These are phyloP conservation scores for Camellia oleifera DNA, from an alignment of 179 eudicot genomes.

Conservation along the genomic window DNA sequence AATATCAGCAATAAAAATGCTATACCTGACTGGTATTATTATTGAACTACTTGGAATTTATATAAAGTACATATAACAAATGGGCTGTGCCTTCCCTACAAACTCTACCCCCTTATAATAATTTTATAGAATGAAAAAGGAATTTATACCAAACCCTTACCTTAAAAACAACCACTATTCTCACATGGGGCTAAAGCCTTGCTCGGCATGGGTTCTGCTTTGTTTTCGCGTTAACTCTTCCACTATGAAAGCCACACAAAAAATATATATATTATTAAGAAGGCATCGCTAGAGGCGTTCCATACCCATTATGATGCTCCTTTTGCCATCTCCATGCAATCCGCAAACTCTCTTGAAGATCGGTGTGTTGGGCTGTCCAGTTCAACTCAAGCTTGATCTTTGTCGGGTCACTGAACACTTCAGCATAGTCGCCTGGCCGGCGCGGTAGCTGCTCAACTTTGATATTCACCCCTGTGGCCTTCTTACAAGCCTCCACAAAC, in stretches of 20 bases:
- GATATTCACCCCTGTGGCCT: constrained; percentile 72
- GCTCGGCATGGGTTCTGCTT: neutral
- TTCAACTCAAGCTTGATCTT: constrained; percentile 66
- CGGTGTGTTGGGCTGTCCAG: constrained; percentile 69
- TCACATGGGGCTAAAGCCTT: neutral
- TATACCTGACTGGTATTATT: neutral
- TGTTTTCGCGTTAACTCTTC: neutral
- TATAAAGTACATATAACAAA: neutral
- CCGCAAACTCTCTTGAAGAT: constrained; percentile 70
- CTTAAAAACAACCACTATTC: neutral
- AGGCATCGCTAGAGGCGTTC: constrained; percentile 22
- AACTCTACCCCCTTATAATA: neutral
- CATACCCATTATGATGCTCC: constrained; percentile 65
- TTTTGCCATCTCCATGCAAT: constrained; percentile 95
- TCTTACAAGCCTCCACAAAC: constrained; percentile 90
- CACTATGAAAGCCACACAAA: neutral
- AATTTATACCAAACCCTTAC: constrained; percentile 1
- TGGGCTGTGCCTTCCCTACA: neutral
- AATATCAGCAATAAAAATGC: neutral
- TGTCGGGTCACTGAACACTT: constrained; percentile 79
- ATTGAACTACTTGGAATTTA: neutral
- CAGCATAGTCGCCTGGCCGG: constrained; percentile 92
- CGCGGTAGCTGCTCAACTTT: constrained; percentile 71
- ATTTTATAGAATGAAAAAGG: neutral
- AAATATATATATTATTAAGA: neutral